phyloP scores from a whole-genome alignment of 306 rosid species.

The Senna siamea region DNA sequence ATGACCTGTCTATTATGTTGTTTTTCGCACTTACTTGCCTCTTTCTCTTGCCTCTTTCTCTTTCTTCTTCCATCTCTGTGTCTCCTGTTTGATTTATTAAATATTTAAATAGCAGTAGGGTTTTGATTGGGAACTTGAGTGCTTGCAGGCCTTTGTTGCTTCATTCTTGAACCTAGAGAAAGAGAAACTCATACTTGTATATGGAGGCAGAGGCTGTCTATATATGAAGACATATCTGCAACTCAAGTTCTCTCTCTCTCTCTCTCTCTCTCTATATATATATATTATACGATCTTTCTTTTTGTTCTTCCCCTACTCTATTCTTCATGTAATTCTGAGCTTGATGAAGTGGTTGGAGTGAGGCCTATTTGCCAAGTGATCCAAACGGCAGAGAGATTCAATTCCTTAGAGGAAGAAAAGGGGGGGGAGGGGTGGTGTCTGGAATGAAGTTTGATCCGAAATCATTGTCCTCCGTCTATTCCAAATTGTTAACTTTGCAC shows the following conservation, averaged over 20 bases:
- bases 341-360: too few relatives aligned
- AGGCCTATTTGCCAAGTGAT: too few relatives aligned
- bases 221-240: too few relatives aligned
- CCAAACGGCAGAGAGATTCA: too few relatives aligned
- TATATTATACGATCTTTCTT: too few relatives aligned
- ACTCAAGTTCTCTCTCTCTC: too few relatives aligned
- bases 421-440: background rate
- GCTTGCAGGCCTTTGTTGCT: constrained; percentile 24
- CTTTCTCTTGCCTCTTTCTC: constrained; percentile 7
- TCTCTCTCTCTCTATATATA: too few relatives aligned
- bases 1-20: constrained; percentile 49
- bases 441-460: constrained; percentile 26
- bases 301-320: too few relatives aligned
- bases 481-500: too few relatives aligned
- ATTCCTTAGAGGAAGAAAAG: background rate
- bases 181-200: background rate
- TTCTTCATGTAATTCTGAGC: too few relatives aligned
- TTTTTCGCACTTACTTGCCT: background rate
- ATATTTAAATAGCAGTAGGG: background rate
- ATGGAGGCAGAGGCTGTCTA: too few relatives aligned
- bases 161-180: constrained; percentile 23
- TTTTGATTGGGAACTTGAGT: constrained; percentile 43
- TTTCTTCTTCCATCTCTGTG: too few relatives aligned
- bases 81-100: constrained; percentile 12
- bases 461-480: background rate